These are phyloP conservation scores for Penicillium glabrum DNA, from an alignment of 2,329 filamentous ascomycete species.

Conservation along the genomic window DNA sequence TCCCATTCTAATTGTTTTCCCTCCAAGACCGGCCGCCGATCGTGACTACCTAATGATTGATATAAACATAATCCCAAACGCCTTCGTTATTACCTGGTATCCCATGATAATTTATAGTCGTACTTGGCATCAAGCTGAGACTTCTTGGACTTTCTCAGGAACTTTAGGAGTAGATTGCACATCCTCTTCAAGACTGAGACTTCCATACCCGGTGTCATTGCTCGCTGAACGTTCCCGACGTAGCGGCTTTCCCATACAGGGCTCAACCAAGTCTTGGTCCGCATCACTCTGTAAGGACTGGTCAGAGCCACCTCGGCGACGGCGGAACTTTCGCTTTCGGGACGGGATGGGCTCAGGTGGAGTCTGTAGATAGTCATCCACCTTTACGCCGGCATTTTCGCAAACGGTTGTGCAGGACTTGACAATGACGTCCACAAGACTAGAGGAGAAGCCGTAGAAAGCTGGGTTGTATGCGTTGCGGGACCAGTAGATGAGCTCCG, in stretches of 20 bases:
- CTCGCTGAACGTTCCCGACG: constrained; percentile 34
- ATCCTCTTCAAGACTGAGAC: constrained; percentile 26
- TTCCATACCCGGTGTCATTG: constrained; percentile 43
- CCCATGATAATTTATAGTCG: neutral
- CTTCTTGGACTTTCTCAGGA: constrained; percentile 9
- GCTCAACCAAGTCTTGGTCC: constrained; percentile 15
- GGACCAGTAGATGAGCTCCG: constrained; percentile 46
- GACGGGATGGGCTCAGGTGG: constrained; percentile 21
- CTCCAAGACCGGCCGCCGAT: constrained; percentile 1
- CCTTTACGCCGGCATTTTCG: constrained; percentile 34
- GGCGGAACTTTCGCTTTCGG: constrained; percentile 22
- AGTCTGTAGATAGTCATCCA: constrained; percentile 30
- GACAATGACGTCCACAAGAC: constrained; percentile 39
- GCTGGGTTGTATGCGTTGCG: constrained; percentile 45
- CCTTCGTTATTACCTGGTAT: constrained; percentile 5
- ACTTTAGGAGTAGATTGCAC: constrained; percentile 1
- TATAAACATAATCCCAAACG: constrained; percentile 9
- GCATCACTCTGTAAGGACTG: constrained; percentile 17
- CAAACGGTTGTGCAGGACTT: constrained; percentile 39
- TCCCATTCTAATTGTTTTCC: constrained; percentile 2
- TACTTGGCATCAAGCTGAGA: constrained; percentile 2
- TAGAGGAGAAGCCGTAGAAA: constrained; percentile 42
- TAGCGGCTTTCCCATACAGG: constrained; percentile 4
- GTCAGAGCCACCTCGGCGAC: constrained; percentile 14
- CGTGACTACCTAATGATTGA: neutral